These are phyloP conservation scores for Lanzia echinophila DNA, from an alignment of 2,329 filamentous ascomycete species.

Conservation along the genomic window DNA sequence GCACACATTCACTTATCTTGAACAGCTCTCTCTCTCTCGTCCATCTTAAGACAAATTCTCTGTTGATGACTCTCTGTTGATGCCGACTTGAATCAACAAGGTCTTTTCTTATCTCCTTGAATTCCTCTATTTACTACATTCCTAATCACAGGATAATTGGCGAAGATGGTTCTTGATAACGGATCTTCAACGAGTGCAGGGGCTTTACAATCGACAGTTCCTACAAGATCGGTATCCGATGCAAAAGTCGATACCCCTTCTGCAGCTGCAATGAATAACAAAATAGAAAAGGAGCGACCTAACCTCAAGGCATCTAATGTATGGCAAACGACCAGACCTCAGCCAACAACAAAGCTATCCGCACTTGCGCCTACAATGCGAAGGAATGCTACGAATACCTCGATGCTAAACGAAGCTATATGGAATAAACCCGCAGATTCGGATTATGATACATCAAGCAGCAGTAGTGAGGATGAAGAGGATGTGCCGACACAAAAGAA, in stretches of 20 bases:
- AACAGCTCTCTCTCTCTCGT: no score
- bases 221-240: background rate
- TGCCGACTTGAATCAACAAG: no score
- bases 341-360: slow-evolving; percentile 16
- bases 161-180: no score
- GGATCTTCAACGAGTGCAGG: background rate
- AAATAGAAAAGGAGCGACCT: background rate
- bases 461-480: slow-evolving; percentile 20
- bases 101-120: no score
- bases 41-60: no score
- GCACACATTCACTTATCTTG: background rate
- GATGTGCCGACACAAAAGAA: slow-evolving; percentile 1
- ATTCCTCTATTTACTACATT: no score
- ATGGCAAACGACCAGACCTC: slow-evolving; percentile 24
- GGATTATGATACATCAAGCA: slow-evolving; percentile 11
- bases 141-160: no score
- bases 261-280: background rate
- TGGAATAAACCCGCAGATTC: slow-evolving; percentile 14
- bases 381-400: slow-evolving; percentile 20
- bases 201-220: background rate
- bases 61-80: no score
- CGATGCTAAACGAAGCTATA: slow-evolving; percentile 23
- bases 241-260: background rate
- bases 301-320: slow-evolving; percentile 6
- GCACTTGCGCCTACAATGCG: slow-evolving; percentile 12